These are phyloP conservation scores for Malassezia furfur DNA, from an alignment of 1,284 basidiomycete species.

Conservation along the genomic window DNA sequence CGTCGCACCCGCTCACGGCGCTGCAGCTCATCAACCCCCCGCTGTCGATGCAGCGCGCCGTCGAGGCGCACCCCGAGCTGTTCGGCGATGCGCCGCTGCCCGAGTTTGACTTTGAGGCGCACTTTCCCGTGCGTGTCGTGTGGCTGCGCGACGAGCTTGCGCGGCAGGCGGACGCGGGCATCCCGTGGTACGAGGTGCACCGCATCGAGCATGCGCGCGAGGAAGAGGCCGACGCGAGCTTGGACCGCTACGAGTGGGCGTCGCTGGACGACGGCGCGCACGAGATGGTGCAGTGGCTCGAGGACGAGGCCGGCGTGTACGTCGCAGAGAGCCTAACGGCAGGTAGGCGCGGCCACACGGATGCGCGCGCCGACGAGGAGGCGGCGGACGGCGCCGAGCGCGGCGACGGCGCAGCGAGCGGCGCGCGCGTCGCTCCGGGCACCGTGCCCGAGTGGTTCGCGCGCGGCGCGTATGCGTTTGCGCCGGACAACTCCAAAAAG, in stretches of 20 bases:
- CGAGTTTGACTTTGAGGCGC: conserved; percentile 36
- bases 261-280: conserved; percentile 24
- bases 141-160: conserved; percentile 29
- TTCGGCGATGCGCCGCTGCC: conserved; percentile 18
- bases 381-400: background rate
- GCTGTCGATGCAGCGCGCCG: conserved; percentile 21
- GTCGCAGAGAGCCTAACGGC: conserved; percentile 13
- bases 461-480: conserved; percentile 24
- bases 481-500: conserved; percentile 27
- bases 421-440: background rate
- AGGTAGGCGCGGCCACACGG: background rate
- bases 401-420: background rate
- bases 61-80: conserved; percentile 1
- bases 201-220: conserved; percentile 37
- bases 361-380: background rate
- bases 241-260: conserved; percentile 30
- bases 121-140: conserved; percentile 32
- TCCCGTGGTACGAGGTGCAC: conserved; percentile 39
- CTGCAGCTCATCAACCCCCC: conserved; percentile 38
- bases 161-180: conserved; percentile 18
- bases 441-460: conserved; percentile 32
- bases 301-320: conserved; percentile 41
- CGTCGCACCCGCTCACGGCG: conserved; percentile 35
- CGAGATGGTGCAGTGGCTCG: conserved; percentile 30
- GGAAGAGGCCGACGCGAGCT: conserved; percentile 32